phyloP scores from a whole-genome alignment of 495 filamentous ascomycete genomes.

The Neurospora sp. region DNA sequence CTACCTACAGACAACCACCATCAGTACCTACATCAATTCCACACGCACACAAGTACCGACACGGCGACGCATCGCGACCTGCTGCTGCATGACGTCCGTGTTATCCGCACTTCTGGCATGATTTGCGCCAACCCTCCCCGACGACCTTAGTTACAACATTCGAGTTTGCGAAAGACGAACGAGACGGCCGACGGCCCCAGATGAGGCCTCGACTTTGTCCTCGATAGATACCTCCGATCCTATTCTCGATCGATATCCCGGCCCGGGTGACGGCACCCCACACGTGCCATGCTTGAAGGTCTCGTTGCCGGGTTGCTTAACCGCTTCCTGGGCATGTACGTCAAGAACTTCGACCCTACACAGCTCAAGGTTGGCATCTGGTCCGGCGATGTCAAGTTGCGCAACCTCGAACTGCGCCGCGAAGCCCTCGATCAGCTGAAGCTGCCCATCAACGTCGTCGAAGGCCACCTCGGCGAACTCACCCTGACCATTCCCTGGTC shows the following conservation, averaged over 20 bases:
- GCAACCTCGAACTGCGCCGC: constrained; percentile 78
- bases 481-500: constrained; percentile 94
- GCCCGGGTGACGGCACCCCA: constrained; percentile 45
- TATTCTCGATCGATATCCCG: constrained; percentile 17
- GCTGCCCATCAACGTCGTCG: constrained; percentile 89
- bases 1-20: constrained; percentile 1
- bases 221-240: constrained; percentile 16
- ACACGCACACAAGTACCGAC: background rate
- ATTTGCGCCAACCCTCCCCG: constrained; percentile 1
- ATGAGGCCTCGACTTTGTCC: constrained; percentile 21
- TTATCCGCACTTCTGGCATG: background rate
- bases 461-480: constrained; percentile 84
- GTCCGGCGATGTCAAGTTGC: constrained; percentile 92
- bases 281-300: constrained; percentile 50
- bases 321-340: constrained; percentile 98
- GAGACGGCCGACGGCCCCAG: constrained; percentile 8
- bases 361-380: constrained; percentile 97
- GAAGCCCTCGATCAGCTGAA: constrained; percentile 95
- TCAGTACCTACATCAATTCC: background rate
- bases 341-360: constrained; percentile 94
- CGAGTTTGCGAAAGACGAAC: background rate
- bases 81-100: constrained; percentile 4
- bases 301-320: constrained; percentile 85
- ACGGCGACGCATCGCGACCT: background rate
- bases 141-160: background rate